phyloP scores from a whole-genome alignment of 495 filamentous ascomycete genomes.

The Penicillium coffeae region DNA sequence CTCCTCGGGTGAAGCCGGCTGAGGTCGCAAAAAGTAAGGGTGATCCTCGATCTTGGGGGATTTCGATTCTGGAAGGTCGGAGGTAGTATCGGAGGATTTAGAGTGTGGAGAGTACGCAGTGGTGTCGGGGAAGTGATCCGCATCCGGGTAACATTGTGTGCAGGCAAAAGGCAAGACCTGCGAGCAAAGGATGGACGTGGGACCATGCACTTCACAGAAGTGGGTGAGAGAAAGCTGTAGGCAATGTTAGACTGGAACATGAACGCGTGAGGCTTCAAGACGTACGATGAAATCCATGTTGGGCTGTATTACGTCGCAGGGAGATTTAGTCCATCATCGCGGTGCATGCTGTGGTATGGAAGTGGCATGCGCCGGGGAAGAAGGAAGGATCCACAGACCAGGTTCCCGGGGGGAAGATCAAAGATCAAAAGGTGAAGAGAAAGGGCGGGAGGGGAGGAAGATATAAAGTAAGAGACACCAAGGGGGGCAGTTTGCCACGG shows the following conservation, averaged over 20 bases:
- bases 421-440: conserved; percentile 2
- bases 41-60: conserved; percentile 44
- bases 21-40: conserved; percentile 38
- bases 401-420: conserved; percentile 9
- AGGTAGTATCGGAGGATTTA: conserved; percentile 6
- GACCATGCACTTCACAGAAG: conserved; percentile 94
- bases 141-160: conserved; percentile 58
- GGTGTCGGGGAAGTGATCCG: conserved; percentile 29
- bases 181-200: conserved; percentile 92
- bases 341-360: conserved; percentile 31
- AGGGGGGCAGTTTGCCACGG: conserved; percentile 15
- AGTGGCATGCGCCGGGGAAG: conserved; percentile 12
- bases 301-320: conserved; percentile 24
- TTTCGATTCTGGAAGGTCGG: conserved; percentile 7
- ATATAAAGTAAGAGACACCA: conserved; percentile 3
- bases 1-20: conserved; percentile 32
- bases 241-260: not conserved
- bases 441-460: not conserved
- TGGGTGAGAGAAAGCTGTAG: conserved; percentile 85
- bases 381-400: conserved; percentile 19
- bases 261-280: conserved; percentile 9
- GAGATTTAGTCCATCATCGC: conserved; percentile 34
- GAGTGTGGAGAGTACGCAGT: conserved; percentile 30
- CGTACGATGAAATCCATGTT: conserved; percentile 50
- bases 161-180: conserved; percentile 80